Evolutionary conservation across 2,329 filamentous ascomycete genomes (phyloP).

Genomic region (Elsinoe perseae): DNA sequence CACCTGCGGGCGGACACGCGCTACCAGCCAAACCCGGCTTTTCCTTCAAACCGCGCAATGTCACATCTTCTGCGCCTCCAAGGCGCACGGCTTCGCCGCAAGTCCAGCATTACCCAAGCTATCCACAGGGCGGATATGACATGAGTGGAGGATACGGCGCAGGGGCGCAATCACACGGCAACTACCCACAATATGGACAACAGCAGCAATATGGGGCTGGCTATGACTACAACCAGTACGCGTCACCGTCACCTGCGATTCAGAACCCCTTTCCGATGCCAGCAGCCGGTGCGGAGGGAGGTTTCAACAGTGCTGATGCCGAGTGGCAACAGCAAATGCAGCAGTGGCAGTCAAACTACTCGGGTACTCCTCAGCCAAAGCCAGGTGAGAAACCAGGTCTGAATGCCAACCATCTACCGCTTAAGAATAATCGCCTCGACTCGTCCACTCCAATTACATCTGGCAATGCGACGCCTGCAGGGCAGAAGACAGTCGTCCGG

Average conservation of each 20-base stretch:
- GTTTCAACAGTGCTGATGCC: conserved; percentile 47
- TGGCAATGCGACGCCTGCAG: conserved; percentile 33
- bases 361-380: conserved; percentile 26
- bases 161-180: conserved; percentile 6
- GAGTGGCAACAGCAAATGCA: conserved; percentile 88
- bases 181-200: conserved; percentile 33
- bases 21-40: conserved; percentile 32
- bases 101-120: conserved; percentile 1
- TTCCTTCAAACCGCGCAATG: conserved; percentile 54
- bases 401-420: conserved; percentile 24
- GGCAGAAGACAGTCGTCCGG: conserved; percentile 76
- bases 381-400: conserved; percentile 24
- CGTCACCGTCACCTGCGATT: conserved; percentile 54
- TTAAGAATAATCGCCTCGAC: conserved; percentile 14
- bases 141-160: conserved; percentile 16
- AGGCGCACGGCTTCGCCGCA: conserved; percentile 3
- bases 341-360: conserved; percentile 87
- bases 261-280: conserved; percentile 72
- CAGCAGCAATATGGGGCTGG: conserved; percentile 36
- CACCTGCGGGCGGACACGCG: conserved; percentile 17
- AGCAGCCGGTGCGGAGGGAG: conserved; percentile 21
- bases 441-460: conserved; percentile 26
- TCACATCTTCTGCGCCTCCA: conserved; percentile 35
- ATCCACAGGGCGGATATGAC: conserved; percentile 7
- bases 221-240: conserved; percentile 23